Evolutionary conservation across 177 flowering plant genomes (phyloP).

Genomic region (Telopea speciosissima): DNA sequence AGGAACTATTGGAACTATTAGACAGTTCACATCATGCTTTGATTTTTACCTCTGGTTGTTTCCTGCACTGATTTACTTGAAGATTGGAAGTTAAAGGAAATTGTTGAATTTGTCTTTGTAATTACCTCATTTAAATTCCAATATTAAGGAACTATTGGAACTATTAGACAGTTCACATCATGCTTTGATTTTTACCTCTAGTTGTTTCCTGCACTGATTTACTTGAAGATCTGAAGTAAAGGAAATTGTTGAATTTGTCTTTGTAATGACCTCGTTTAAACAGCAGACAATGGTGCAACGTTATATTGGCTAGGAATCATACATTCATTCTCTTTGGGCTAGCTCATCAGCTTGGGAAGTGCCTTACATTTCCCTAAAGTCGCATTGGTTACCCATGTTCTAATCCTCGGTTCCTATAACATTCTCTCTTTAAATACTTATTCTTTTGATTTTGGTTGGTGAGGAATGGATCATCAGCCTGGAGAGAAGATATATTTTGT

Average conservation of each 20-base stretch:
- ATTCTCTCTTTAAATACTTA: no score
- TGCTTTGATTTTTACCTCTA: neutral
- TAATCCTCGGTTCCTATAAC: neutral
- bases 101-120: neutral
- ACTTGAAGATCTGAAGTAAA: neutral
- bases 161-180: neutral
- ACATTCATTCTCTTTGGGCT: neutral
- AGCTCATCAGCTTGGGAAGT: neutral
- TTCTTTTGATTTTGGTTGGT: no score
- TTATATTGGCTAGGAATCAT: neutral
- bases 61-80: neutral
- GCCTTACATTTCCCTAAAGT: neutral
- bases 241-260: neutral
- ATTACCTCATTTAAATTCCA: no score
- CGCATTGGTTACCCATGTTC: neutral
- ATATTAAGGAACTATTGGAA: neutral
- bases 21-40: neutral
- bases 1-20: neutral
- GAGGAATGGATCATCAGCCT: no score
- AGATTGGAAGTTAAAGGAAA: neutral
- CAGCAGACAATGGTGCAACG: neutral
- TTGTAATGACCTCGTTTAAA: neutral
- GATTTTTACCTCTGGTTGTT: neutral
- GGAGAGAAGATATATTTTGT: no score
- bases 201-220: neutral